phyloP scores from a whole-genome alignment of 768 basidiomycete species.

The Amanita polypyramis region DNA sequence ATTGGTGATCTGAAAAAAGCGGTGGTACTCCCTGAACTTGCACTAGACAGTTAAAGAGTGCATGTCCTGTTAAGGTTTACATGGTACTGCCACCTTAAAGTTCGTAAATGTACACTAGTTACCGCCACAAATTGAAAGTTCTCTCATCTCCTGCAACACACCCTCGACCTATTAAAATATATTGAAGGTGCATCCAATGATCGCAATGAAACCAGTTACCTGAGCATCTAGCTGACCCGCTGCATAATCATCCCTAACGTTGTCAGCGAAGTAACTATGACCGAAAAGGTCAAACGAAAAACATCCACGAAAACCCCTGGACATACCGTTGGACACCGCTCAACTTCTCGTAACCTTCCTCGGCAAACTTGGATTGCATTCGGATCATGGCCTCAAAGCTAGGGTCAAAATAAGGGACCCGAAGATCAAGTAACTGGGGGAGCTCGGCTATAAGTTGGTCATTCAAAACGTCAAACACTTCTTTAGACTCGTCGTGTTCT shows the following conservation, averaged over 20 bases:
- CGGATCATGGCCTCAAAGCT: slow-evolving; percentile 99
- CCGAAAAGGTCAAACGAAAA: background rate
- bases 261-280: slow-evolving; percentile 80
- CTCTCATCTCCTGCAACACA: slow-evolving; percentile 95
- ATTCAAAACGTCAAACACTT: slow-evolving; percentile 89
- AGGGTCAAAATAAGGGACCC: slow-evolving; percentile 97
- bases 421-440: slow-evolving; percentile 86
- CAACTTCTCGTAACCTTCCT: slow-evolving; percentile 96
- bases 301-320: slow-evolving; percentile 3
- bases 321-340: slow-evolving; percentile 82
- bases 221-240: slow-evolving; percentile 94
- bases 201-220: slow-evolving; percentile 26
- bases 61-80: background rate
- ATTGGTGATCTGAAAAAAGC: background rate
- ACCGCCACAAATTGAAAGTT: slow-evolving; percentile 86
- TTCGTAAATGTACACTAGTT: slow-evolving; percentile 18
- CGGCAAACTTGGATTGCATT: slow-evolving; percentile 95
- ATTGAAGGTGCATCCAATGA: slow-evolving; percentile 2
- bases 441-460: slow-evolving; percentile 85
- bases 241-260: slow-evolving; percentile 92
- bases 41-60: background rate
- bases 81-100: background rate
- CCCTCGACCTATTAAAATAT: slow-evolving; percentile 63
- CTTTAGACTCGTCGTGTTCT: slow-evolving; percentile 91
- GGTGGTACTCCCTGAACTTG: background rate